Base-by-base conservation (phyloP, 306 rosid species). In the Betula pendula region DNA sequence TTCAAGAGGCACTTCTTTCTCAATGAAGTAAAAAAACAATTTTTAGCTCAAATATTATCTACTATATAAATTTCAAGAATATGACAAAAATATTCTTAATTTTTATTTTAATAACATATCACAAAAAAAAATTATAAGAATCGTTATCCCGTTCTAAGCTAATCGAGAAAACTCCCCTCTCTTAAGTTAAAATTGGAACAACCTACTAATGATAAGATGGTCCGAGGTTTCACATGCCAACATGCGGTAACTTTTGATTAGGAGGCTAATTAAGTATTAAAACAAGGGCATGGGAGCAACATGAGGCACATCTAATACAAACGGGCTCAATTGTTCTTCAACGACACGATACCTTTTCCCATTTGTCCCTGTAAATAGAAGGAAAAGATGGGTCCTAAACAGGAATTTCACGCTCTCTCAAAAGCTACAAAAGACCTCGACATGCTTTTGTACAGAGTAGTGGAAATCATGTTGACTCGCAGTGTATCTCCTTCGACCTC, bases 361-460 rank as follows among this genome's bases (percentile, higher is more conserved):
- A n/a, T 44, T 63, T 31, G 58, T 80, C 81, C 17, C 33, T 48
- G 93, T 83, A 73, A 86, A 70, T 74, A 73, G 56, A 67, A 43
- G 2, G 33, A 67, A 70, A 67, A 68, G 5, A 53, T 2, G 19
- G 75, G 94, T 76, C 51, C 82, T 14, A 1, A 22, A 79, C 50
- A 72, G 92, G 86, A 81, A 86, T 48, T 82, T 29, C 74, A 8
- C 12, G 12, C 2, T 31, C 80, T 83, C 84, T 80, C 71, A 81
- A 89, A 87, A 89, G 84, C 88, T 86, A 83, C 90, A 85, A 84
- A 85, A 82, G 71, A 80, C 90, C 85, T 76, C 75, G 85, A 89
- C 90, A 78, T 86, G 90, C 90, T 84, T 84, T 88, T 71, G 87
- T 67, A 33, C 72, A 52, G 47, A 25, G 80, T 68, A 33, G 82